These are phyloP conservation scores for Picochlorum sp. DNA, from an alignment of 139 green algal genomes.

Conservation along the genomic window DNA sequence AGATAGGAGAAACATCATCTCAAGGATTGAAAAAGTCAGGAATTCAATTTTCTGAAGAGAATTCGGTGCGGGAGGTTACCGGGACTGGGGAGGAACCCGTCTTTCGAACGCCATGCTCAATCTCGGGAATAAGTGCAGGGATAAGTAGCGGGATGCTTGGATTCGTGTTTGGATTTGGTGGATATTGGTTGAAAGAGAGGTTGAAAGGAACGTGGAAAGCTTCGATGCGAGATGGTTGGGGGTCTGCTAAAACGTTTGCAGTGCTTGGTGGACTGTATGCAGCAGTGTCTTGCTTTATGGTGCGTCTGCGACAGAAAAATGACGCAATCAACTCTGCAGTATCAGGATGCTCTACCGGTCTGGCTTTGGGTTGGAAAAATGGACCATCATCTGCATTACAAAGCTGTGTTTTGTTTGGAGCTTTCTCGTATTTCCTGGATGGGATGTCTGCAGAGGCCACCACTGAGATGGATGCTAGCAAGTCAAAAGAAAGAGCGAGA, in stretches of 20 bases:
- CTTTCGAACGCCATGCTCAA: constrained; percentile 28
- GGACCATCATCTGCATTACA: constrained; percentile 18
- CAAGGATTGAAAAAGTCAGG: too few species aligned
- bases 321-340: constrained; percentile 46
- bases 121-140: constrained; percentile 26
- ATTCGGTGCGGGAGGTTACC: too few species aligned
- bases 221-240: constrained; percentile 23
- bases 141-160: constrained; percentile 33
- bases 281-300: constrained; percentile 41
- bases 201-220: constrained; percentile 15
- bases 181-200: constrained; percentile 15
- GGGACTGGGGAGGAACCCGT: not conserved
- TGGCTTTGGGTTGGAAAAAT: constrained; percentile 35
- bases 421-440: constrained; percentile 32
- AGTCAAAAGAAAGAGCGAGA: too few species aligned
- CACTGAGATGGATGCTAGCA: not conserved
- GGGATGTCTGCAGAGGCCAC: not conserved
- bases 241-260: constrained; percentile 38
- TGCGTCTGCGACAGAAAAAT: constrained; percentile 42
- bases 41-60: too few species aligned
- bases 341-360: constrained; percentile 43
- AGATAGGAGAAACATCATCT: too few species aligned
- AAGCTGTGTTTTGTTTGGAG: constrained; percentile 22
- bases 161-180: constrained; percentile 51
- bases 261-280: constrained; percentile 55